Evolutionary conservation across 768 basidiomycete genomes (phyloP).

Genomic region (Suillus americanus): DNA sequence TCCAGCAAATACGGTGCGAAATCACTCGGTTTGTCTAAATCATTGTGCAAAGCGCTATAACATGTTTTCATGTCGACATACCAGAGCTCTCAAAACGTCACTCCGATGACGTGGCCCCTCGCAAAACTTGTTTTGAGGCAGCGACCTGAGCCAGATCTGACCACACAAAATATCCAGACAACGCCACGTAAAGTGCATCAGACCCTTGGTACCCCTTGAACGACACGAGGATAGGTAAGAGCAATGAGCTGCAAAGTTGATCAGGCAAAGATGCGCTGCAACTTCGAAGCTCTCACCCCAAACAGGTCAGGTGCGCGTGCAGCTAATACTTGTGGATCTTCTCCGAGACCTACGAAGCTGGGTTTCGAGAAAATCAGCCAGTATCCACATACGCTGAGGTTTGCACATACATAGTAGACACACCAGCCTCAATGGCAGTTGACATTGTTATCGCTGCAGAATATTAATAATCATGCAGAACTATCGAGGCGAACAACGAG

Average conservation of each 20-base stretch:
- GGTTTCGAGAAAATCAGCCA: not conserved
- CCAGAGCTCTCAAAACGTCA: not conserved
- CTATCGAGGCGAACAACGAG: not conserved
- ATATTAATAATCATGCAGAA: not conserved
- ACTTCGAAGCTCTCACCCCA: slow-evolving; percentile 38
- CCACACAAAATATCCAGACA: not conserved
- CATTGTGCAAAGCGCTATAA: not conserved
- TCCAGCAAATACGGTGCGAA: too few species aligned
- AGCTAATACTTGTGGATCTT: slow-evolving; percentile 78
- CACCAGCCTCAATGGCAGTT: slow-evolving; percentile 80
- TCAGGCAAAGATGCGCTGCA: not conserved
- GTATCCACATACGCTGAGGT: not conserved
- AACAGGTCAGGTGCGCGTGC: slow-evolving; percentile 73
- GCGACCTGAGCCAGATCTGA: not conserved
- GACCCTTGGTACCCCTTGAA: slow-evolving; percentile 50
- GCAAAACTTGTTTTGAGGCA: not conserved
- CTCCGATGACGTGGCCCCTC: too few species aligned
- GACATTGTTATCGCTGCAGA: slow-evolving; percentile 61
- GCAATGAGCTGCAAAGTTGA: slow-evolving; percentile 54
- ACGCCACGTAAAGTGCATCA: slow-evolving; percentile 1
- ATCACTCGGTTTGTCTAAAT: too few species aligned
- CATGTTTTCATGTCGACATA: not conserved
- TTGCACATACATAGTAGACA: slow-evolving; percentile 72
- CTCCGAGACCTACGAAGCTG: slow-evolving; percentile 82
- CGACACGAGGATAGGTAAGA: slow-evolving; percentile 67